Conservation (phyloP, 2,329 filamentous ascomycete genomes). For the Raffaelea deltoideospora region DNA sequence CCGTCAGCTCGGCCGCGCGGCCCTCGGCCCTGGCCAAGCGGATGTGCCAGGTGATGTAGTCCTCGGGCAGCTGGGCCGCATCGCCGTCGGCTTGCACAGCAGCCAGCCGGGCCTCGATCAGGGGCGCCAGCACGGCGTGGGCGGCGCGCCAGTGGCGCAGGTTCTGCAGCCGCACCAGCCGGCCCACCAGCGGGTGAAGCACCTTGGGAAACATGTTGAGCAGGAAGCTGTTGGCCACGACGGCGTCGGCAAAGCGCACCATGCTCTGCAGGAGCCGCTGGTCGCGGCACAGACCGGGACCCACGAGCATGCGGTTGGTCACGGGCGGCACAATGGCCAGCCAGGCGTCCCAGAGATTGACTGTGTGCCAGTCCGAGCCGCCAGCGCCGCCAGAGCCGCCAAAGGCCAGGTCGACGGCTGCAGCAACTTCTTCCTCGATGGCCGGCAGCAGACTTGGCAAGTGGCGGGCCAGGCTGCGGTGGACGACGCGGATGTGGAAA, state of each 20-base stretch:
- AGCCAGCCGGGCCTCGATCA: constrained; percentile 33
- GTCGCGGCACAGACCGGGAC: constrained; percentile 23
- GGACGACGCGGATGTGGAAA: constrained; percentile 26
- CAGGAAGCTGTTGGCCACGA: constrained; percentile 28
- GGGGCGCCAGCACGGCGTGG: constrained; percentile 24
- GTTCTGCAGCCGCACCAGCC: constrained; percentile 27
- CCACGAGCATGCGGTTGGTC: constrained; percentile 28
- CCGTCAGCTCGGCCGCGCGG: constrained; percentile 25
- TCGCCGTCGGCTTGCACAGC: constrained; percentile 23
- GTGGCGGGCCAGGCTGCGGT: constrained; percentile 27
- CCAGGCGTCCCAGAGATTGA: constrained; percentile 30
- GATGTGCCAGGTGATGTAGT: constrained; percentile 43
- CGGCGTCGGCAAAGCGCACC: constrained; percentile 32
- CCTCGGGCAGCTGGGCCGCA: constrained; percentile 30
- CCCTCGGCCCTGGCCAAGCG: constrained; percentile 31
- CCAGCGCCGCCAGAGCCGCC: constrained; percentile 7
- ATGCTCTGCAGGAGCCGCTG: constrained; percentile 29
- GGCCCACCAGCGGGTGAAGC: constrained; percentile 33
- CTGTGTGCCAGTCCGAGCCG: constrained; percentile 15
- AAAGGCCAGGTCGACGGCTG: constrained; percentile 20
- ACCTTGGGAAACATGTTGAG: constrained; percentile 30
- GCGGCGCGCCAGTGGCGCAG: constrained; percentile 30
- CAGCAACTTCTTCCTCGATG: constrained; percentile 24
- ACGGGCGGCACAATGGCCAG: constrained; percentile 25
- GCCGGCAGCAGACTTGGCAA: constrained; percentile 21